Evolutionary conservation across 108 stramenopile species (phyloP), one percentile per base, ranked within the genome.

Genomic region (Skeletonema costatum): DNA sequence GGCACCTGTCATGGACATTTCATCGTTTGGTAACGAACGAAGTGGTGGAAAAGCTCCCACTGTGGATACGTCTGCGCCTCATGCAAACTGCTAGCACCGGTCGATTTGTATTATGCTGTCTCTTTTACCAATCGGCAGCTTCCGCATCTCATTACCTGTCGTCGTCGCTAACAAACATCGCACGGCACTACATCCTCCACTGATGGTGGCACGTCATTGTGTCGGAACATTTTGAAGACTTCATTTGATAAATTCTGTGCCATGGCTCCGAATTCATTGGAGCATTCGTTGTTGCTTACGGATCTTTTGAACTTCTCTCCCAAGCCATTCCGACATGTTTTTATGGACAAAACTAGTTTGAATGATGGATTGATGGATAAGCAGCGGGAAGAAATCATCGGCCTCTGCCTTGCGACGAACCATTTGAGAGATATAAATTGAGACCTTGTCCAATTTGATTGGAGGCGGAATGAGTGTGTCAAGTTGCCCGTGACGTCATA

Each of bases 211-310:
- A 70, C 77, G 1, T 36, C 79, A 32, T 60, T 80, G 38, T 85
- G 84, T 32, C 79, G 84, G 48, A 73, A 58, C 8, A 77, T 85
- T 39, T 68, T 86, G 19, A 73, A 68, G 35, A 68, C 67, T 12
- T 64, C 73, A 1, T 74, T 74, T 44, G 81, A 79, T 56, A 82
- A 79, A 64, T 64, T 82, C 21, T 74, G 81, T 66, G 77, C 77
- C 39, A 82, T 78, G 77, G 77, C 81, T 5, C 85, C 85, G 13
- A 86, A 86, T 50, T 77, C 85, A 5, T n/a, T 76, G 13, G 76
- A 86, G 63, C 82, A 83, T 66, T 73, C 81, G 4, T 46, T 19
- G 10, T 39, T 86, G 48, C 53, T 86, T 35, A 74, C 42, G 19
- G 82, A 83, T 59, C 71, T 85, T 29, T 42, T 84, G 48, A 53